Evolutionary conservation across 768 basidiomycete genomes (phyloP), one percentile per base, ranked within the genome.

Genomic region (Gloeostereum incarnatum): DNA sequence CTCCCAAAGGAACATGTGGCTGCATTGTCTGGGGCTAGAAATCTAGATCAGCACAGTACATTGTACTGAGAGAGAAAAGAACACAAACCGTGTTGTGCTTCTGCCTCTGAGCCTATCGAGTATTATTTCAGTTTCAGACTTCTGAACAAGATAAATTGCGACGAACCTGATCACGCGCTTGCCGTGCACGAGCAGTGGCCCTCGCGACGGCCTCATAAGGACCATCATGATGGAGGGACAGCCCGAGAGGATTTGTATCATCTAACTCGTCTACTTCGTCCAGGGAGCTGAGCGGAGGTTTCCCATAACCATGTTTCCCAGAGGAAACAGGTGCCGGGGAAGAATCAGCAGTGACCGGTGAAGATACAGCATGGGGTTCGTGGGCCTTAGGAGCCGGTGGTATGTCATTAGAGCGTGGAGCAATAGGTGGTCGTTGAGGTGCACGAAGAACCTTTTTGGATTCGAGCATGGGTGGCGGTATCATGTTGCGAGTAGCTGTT

Each of bases 251-350:
- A 54, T 77, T 81, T 5, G 75, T 73, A 52, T 84, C 81, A 53
- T 88, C 86, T 23, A 88, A 57, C 55, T 85, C 81, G 51, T 89
- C 85, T 44, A 89, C 80, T 21, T 68, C 66, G 59, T 87, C 85
- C 36, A 87, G 65, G 30, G 25, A 19, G 13, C 11, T 18, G 7
- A 5, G 13, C 13, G 21, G 25, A 27, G 31, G 24, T 4, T 23
- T 39, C 42, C 72, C 69, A 61, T 73, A 75, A 81, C 81, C 71
- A 70, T 76, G 75, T 82, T 73, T 55, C 58, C 81, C 59, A 61
- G 79, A 57, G 65, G 67, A 47, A 55, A 57, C 56, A 71, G 73
- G 60, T 53, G 73, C 47, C 65, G 78, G 59, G 80, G 81, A 77
- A 90, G 38, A 30, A 11, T 20, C 31, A 17, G 42, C 36, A 27